phyloP scores from a whole-genome alignment of 106 monocot genomes.

The Acanthochlamys bracteata region DNA sequence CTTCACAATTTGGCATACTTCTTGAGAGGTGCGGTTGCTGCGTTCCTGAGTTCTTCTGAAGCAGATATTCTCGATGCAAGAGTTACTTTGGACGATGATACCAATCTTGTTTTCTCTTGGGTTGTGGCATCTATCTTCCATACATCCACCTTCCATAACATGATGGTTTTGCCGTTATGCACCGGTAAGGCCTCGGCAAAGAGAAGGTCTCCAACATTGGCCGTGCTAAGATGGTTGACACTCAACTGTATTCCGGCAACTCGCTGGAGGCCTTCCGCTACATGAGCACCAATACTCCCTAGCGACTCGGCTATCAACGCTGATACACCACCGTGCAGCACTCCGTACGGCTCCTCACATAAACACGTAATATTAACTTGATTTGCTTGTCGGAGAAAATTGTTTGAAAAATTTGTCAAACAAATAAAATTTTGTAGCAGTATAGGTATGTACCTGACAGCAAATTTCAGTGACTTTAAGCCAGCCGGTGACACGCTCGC shows the following conservation, averaged over 20 bases:
- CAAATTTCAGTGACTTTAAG: conserved; percentile 44
- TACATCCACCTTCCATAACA: conserved; percentile 4
- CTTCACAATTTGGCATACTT: too few species aligned
- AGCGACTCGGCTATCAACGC: conserved; percentile 46
- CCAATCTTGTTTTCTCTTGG: too few species aligned
- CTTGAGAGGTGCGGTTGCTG: too few species aligned
- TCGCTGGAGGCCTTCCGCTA: conserved; percentile 29
- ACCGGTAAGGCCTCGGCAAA: conserved; percentile 35
- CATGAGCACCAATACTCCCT: conserved; percentile 50
- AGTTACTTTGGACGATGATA: too few species aligned
- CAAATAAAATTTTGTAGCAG: too few species aligned
- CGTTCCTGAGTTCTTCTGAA: too few species aligned
- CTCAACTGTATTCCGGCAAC: conserved; percentile 49
- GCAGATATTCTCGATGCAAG: too few species aligned
- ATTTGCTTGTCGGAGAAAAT: not conserved
- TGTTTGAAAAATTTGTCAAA: not conserved
- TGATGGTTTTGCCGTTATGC: conserved; percentile 38
- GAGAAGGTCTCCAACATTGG: conserved; percentile 34
- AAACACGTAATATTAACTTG: not conserved
- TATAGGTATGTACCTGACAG: conserved; percentile 29
- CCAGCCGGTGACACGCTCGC: conserved; percentile 35
- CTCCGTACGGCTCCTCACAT: conserved; percentile 36
- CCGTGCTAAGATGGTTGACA: conserved; percentile 39
- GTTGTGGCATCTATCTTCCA: too few species aligned
- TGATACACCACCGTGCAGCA: conserved; percentile 49